Percentiles rank a stretch among this genome's conserved stretches.
Evolutionary conservation across 768 basidiomycete species (phyloP).

Genomic region (Termitomyces heimii): DNA sequence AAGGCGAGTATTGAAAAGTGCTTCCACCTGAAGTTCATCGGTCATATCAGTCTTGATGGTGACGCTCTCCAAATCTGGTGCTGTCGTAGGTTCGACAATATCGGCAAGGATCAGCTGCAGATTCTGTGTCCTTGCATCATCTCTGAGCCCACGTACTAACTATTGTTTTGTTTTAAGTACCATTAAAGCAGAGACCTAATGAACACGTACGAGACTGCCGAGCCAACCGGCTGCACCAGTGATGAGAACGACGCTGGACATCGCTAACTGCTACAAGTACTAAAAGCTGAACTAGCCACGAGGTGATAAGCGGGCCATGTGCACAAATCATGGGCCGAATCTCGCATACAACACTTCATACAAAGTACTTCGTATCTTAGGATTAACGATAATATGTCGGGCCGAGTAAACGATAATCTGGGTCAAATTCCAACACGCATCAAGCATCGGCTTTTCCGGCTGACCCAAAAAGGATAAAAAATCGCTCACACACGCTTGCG

Average conservation of each 20-base stretch:
- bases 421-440: not conserved
- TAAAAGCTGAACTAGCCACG: not conserved
- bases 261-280: conserved; percentile 1
- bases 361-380: not conserved
- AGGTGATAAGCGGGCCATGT: not conserved
- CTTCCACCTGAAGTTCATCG: conserved; percentile 25
- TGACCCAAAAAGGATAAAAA: conserved; percentile 35
- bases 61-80: conserved; percentile 22
- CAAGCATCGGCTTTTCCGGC: conserved; percentile 28
- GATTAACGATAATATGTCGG: not conserved
- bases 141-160: conserved; percentile 29
- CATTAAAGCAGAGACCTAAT: not conserved
- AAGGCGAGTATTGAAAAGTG: conserved; percentile 30
- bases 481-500: conserved; percentile 31
- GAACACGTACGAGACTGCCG: conserved; percentile 27
- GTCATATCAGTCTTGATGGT: conserved; percentile 36
- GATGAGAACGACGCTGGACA: conserved; percentile 33
- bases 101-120: conserved; percentile 46
- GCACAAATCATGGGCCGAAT: not conserved
- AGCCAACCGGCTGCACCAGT: conserved; percentile 40
- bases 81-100: conserved; percentile 33
- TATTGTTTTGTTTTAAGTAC: conserved; percentile 12
- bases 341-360: not conserved
- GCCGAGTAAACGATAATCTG: not conserved
- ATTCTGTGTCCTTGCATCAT: conserved; percentile 27